A percentile compares a stretch with the other conserved stretches of the same genome.
Conservation (phyloP, 2,329 filamentous ascomycete genomes). For the Aspergillus sp. region DNA sequence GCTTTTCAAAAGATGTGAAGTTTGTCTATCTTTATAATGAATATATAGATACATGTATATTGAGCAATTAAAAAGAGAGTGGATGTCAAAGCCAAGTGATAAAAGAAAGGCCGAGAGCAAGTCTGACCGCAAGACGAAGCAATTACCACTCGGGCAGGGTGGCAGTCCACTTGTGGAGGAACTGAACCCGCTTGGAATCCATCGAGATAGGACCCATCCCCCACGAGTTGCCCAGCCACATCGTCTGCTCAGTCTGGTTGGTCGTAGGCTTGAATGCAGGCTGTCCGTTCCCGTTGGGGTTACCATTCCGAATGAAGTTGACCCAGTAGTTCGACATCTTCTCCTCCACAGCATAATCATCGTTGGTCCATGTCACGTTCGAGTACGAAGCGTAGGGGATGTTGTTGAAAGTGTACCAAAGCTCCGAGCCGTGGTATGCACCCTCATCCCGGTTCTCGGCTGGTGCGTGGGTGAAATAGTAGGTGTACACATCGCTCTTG, state of each 20-base stretch:
- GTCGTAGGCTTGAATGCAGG: not conserved
- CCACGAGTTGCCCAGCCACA: not conserved
- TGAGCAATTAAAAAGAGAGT: too few relatives aligned
- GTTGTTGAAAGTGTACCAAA: slow-evolving; percentile 32
- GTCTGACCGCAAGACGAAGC: too few relatives aligned
- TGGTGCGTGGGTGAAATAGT: slow-evolving; percentile 31
- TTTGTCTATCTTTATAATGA: too few relatives aligned
- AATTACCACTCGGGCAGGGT: not conserved
- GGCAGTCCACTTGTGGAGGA: not conserved
- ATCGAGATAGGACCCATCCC: not conserved
- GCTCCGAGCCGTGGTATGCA: slow-evolving; percentile 32
- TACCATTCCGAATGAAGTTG: slow-evolving; percentile 23
- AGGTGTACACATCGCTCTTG: slow-evolving; percentile 25
- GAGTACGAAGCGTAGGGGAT: slow-evolving; percentile 7
- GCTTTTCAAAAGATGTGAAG: too few relatives aligned
- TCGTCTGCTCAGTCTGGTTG: not conserved
- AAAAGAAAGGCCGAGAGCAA: too few relatives aligned
- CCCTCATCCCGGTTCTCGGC: slow-evolving; percentile 28
- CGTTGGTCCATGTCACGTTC: slow-evolving; percentile 6
- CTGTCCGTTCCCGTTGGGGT: slow-evolving; percentile 19
- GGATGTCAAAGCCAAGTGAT: too few relatives aligned
- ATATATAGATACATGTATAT: too few relatives aligned
- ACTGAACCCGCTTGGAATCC: not conserved
- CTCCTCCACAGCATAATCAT: slow-evolving; percentile 15
- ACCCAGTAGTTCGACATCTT: slow-evolving; percentile 24